Conservation (phyloP, 345 rosid species). For the Eucalyptus decipiens region DNA sequence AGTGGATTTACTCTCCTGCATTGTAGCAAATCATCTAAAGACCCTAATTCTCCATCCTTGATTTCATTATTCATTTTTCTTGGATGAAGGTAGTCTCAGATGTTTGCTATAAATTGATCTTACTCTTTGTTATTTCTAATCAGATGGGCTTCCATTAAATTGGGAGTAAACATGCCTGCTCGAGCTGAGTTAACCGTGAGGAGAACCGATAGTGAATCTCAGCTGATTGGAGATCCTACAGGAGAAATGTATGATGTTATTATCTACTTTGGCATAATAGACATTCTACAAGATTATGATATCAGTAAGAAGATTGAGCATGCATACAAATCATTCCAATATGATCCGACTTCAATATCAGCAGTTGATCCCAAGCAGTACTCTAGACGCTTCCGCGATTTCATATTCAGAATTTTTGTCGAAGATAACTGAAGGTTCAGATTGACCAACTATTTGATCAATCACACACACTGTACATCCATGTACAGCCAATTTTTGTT, state of each 20-base stretch:
- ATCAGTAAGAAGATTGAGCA: slow-evolving; percentile 98
- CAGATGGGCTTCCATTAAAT: slow-evolving; percentile 59
- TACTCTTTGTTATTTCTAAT: neutral
- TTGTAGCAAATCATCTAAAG: neutral
- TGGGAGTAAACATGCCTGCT: slow-evolving; percentile 78
- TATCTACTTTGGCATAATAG: slow-evolving; percentile 79
- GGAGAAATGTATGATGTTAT: slow-evolving; percentile 71
- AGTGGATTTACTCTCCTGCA: neutral
- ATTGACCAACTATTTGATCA: neutral
- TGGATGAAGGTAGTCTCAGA: neutral
- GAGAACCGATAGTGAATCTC: slow-evolving; percentile 42
- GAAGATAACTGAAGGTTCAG: slow-evolving; percentile 47
- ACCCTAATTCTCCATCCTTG: neutral
- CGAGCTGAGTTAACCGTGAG: slow-evolving; percentile 69
- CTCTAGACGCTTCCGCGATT: slow-evolving; percentile 85
- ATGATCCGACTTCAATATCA: slow-evolving; percentile 86
- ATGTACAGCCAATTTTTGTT: neutral
- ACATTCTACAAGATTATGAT: slow-evolving; percentile 94
- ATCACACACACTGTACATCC: neutral
- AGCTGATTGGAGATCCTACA: slow-evolving; percentile 72
- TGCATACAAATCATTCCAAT: slow-evolving; percentile 90
- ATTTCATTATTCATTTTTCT: neutral
- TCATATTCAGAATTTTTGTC: slow-evolving; percentile 67
- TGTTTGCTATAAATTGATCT: neutral
- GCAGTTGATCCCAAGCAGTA: slow-evolving; percentile 98